Evolutionary conservation across 78 protist species (phyloP), one percentile per base, ranked within the genome.

Genomic region (Ministeria vibrans): DNA sequence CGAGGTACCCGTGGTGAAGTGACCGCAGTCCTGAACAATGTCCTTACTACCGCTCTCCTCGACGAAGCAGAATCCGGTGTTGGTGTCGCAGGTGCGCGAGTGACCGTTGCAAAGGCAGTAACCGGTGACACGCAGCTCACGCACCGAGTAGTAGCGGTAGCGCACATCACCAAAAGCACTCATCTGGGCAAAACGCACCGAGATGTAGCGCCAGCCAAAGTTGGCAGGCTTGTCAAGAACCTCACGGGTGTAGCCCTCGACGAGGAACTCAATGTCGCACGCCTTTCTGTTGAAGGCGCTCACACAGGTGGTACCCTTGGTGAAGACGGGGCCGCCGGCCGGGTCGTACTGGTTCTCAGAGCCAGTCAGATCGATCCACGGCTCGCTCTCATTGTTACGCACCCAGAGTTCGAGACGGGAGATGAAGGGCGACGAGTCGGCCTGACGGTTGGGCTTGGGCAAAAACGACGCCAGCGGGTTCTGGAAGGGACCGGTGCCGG

Each of bases 341-440:
- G 23, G 42, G 20, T 7, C 11, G 38, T 7, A 34, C 13, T 63
- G 43, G 39, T 27, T 25, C 25, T 34, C 39, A 2, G 71, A 63
- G 71, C 34, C 71, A 18, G 71, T 63, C 43, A 63, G 42, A 30
- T 63, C 71, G 41, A 22, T 22, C 71, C 71, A 63, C 71, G 71
- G 28, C 43, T 32, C 71, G 41, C 42, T 32, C 22, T 23, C 42
- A 23, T 27, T 32, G 71, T 6, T 34, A 20, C 7, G 42, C 34
- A 25, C 71, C 71, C 71, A 63, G 43, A 63, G 71, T 41, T 63
- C 71, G 41, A 63, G 41, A 4, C 71, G 71, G 71, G 32, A 22
- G 32, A 32, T 7, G 43, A 41, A 63, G 18, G 71, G 4, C 18
- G 71, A 63, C 22, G 34, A 20, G 41, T 41, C 71, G 71, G 23